Conservation (phyloP, 768 basidiomycete species). For the Psilocybe tampanensis region DNA sequence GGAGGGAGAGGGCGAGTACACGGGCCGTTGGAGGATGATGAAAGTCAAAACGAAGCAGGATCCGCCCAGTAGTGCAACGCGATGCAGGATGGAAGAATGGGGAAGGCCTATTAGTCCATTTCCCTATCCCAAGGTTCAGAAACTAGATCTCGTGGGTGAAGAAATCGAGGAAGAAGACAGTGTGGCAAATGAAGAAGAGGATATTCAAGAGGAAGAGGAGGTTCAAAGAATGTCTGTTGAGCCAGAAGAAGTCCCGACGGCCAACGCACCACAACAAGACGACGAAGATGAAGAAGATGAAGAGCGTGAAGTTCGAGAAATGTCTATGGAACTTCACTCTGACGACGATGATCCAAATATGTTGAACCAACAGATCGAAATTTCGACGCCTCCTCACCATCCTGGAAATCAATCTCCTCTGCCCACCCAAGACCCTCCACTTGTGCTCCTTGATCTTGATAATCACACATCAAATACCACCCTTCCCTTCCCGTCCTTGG, state of each 20-base stretch:
- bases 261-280: slow-evolving; percentile 12
- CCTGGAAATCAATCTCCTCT: not conserved
- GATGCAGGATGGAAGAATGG: slow-evolving; percentile 56
- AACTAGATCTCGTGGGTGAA: slow-evolving; percentile 21
- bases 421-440: not conserved
- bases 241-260: slow-evolving; percentile 11
- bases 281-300: slow-evolving; percentile 33
- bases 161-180: slow-evolving; percentile 17
- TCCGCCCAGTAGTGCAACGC: slow-evolving; percentile 60
- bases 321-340: slow-evolving; percentile 15
- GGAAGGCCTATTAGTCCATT: slow-evolving; percentile 74
- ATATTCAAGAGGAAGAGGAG: slow-evolving; percentile 25
- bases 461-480: not conserved
- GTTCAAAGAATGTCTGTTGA: slow-evolving; percentile 19
- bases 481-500: not conserved
- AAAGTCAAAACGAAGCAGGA: slow-evolving; percentile 64
- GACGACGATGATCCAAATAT: slow-evolving; percentile 17
- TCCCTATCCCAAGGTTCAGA: slow-evolving; percentile 35
- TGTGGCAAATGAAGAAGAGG: slow-evolving; percentile 20
- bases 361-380: not conserved
- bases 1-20: slow-evolving; percentile 64
- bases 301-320: slow-evolving; percentile 22
- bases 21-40: slow-evolving; percentile 61
- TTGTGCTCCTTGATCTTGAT: no score
- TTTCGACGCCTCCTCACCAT: not conserved